Evolutionary conservation across 2,329 filamentous ascomycete species (phyloP).

Genomic region (Aureobasidium musti): DNA sequence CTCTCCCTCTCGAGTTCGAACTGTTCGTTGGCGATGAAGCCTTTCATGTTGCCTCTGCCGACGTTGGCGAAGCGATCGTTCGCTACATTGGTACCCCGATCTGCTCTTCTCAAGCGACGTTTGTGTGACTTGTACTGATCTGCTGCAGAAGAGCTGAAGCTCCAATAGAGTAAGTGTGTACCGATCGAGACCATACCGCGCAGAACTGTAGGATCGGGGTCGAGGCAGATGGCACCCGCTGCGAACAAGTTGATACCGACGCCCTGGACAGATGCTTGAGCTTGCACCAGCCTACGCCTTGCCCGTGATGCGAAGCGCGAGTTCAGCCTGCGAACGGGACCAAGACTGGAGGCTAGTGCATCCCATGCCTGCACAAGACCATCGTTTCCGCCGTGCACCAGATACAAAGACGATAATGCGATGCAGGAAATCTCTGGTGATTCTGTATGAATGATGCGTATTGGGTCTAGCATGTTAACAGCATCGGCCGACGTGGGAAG

Average conservation of each 20-base stretch:
- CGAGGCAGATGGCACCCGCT: constrained; percentile 79
- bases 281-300: constrained; percentile 70
- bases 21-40: constrained; percentile 84
- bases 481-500: constrained; percentile 57
- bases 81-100: constrained; percentile 61
- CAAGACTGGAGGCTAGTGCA: constrained; percentile 75
- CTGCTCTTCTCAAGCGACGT: constrained; percentile 71
- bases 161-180: constrained; percentile 87
- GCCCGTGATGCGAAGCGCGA: constrained; percentile 80
- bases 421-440: constrained; percentile 84
- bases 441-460: constrained; percentile 85
- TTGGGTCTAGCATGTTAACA: constrained; percentile 63
- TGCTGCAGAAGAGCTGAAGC: constrained; percentile 78
- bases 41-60: constrained; percentile 69
- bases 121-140: constrained; percentile 75
- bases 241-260: constrained; percentile 76
- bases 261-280: constrained; percentile 65
- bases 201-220: constrained; percentile 82
- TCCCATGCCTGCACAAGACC: constrained; percentile 97
- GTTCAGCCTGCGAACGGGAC: constrained; percentile 83
- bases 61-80: constrained; percentile 62
- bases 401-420: constrained; percentile 78
- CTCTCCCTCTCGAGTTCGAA: constrained; percentile 76
- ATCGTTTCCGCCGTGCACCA: constrained; percentile 92
- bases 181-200: constrained; percentile 87